Evolutionary conservation across 2,329 filamentous ascomycete genomes (phyloP), one percentile per base, ranked within the genome.

Genomic region (Pseudocercospora vitis): DNA sequence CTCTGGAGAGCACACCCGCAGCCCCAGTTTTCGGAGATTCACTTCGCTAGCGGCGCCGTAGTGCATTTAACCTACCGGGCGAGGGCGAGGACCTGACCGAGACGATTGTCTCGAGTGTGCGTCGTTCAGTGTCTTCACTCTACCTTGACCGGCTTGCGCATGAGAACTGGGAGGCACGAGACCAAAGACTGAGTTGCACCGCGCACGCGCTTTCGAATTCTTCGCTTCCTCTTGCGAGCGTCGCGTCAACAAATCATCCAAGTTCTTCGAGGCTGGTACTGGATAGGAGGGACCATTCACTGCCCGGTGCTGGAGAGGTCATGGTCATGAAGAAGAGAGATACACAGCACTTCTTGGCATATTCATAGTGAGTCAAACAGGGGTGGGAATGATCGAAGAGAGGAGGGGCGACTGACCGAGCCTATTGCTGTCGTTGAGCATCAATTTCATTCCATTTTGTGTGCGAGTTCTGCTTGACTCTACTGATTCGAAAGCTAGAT

Each of bases 401-500:
- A 28, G 19, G 40, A 23, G 35, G 21, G 21, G 35, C 16, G 42
- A 21, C 46, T 32, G 33, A 11, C 46, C 24, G 33, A 11, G 9
- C 12, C 16, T 50, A 23, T 39, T 39, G 26, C 18, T 31, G 33
- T 50, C 35, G 23, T 50, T 50, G 32, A 26, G 33, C 23, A 9
- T 29, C 42, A 16, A 18, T 45, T 45, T 12, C 28, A 7, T 45
- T 45, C 14, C 28, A 7, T 16, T 28, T 45, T 28, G 42, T 45
- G 11, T 28, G 42, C 18, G 42, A n/a, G 42, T 45, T 45, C 42
- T 45, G 42, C 42, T 19, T 45, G 42, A 14, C 18, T 45, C 42
- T 45, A 28, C 31, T 50, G 47, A 40, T 50, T 50, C 35, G 14
- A 50, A 32, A 50, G 47, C 47, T 50, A 39, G 47, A 50, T 50